phyloP scores from a whole-genome alignment of 108 stramenopile species.

The Conticribra weissflogii region DNA sequence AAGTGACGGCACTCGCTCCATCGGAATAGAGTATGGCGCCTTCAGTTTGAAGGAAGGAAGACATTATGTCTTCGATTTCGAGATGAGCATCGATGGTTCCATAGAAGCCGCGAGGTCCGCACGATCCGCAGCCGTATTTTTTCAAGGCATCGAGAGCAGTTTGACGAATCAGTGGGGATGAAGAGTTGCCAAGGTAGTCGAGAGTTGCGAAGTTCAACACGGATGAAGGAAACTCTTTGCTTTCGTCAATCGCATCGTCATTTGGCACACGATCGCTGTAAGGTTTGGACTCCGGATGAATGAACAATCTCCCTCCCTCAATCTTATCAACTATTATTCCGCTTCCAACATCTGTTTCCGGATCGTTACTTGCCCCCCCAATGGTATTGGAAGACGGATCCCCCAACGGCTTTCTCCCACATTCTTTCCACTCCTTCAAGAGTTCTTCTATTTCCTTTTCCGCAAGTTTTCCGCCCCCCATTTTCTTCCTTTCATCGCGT shows the following conservation, averaged over 20 bases:
- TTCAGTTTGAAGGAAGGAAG: conserved; percentile 85
- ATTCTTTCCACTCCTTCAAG: conserved; percentile 87
- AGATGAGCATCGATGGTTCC: conserved; percentile 98
- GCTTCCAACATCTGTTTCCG: conserved; percentile 5
- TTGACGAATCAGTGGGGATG: conserved; percentile 23
- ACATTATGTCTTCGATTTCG: conserved; percentile 79
- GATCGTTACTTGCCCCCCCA: neutral
- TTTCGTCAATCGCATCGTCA: neutral
- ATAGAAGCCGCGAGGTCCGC: conserved; percentile 99
- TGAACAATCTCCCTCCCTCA: conserved; percentile 25
- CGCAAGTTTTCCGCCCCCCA: conserved; percentile 39
- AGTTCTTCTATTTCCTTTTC: conserved; percentile 82
- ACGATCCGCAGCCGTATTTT: conserved; percentile 95
- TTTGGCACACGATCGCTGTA: neutral
- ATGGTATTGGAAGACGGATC: neutral
- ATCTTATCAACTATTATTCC: conserved; percentile 34
- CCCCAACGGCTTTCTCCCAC: conserved; percentile 74
- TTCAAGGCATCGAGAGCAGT: conserved; percentile 51
- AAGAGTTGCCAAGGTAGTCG: conserved; percentile 75
- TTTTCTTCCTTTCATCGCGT: conserved; percentile 42
- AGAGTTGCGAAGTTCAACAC: conserved; percentile 91
- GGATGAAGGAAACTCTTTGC: conserved; percentile 15
- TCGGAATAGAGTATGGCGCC: conserved; percentile 98
- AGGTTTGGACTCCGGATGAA: conserved; percentile 22
- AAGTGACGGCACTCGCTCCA: conserved; percentile 83